Evolutionary conservation across 768 basidiomycete species (phyloP), one percentile per base, ranked within the genome.

Genomic region (Lactarius akahatsu): DNA sequence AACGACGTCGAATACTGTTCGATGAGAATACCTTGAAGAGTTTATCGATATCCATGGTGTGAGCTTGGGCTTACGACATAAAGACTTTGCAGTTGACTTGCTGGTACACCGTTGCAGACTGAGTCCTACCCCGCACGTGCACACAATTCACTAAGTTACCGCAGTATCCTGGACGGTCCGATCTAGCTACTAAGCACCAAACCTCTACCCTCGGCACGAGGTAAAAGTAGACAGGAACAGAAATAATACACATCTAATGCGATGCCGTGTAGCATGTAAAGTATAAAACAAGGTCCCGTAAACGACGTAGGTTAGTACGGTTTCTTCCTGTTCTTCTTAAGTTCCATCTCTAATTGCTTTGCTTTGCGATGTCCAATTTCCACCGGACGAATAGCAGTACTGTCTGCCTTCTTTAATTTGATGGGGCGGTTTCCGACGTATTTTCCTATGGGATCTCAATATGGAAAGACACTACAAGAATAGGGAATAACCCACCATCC

Each of bases 341-440:
- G 74, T 71, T 96, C 89, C 77, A 86, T 90, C 75, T 97, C 96
- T 54, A 98, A 81, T 74, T 91, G 85, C 75, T 87, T 90, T 15
- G 96, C 96, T 77, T 97, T 98, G 65, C 89, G 84, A 73, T 92
- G 89, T 0, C 96, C 95, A 69, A 99, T 97, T 73, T 93, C 89
- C 41, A 98, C 96, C 8, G 94, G 90, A 61, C 91, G 84, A 64
- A 98, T 91, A 59, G 89, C 85, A 57, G 88, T 86, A 71, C 85
- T 85, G 74, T 95, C 92, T 41, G 97, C 96, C 76, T 97, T 98
- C 80, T 92, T 95, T 68, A 99, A 84, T 74, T 92, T 92, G 71
- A 99, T 87, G n/a, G 97, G 97, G 61, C 97, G 85, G 73, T 96
- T 96, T 52, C 97, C 97, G 59, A 99, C 96, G 77, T 99, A 99